Evolutionary conservation across 805 yeast species (phyloP).

Genomic region (Pichia thaimueangensis): DNA sequence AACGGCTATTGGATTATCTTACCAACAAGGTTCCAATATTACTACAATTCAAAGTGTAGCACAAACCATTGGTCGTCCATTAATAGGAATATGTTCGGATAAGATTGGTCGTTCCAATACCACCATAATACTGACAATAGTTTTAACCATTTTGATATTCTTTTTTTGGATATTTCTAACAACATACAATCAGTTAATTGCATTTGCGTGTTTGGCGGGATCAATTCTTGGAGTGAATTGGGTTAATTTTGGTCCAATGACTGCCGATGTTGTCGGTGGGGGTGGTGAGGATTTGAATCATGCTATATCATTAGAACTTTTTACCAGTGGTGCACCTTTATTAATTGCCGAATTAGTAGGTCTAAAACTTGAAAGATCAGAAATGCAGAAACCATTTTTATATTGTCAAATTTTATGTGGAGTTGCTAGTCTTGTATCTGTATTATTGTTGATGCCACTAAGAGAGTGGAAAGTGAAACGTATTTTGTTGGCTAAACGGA

Average conservation of each 20-base stretch:
- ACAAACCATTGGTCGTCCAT: slow-evolving; percentile 46
- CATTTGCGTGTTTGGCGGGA: slow-evolving; percentile 40
- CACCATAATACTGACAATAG: slow-evolving; percentile 31
- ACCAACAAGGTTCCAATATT: slow-evolving; percentile 41
- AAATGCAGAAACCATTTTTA: slow-evolving; percentile 39
- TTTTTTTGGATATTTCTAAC: slow-evolving; percentile 45
- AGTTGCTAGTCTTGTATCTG: slow-evolving; percentile 35
- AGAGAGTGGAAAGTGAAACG: slow-evolving; percentile 51
- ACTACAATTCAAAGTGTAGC: slow-evolving; percentile 42
- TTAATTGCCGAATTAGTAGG: slow-evolving; percentile 30
- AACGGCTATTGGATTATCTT: slow-evolving; percentile 40
- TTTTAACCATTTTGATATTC: slow-evolving; percentile 35
- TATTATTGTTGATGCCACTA: slow-evolving; percentile 38
- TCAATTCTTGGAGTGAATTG: slow-evolving; percentile 40
- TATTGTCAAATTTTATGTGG: slow-evolving; percentile 61
- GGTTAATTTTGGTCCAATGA: slow-evolving; percentile 31
- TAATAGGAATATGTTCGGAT: slow-evolving; percentile 42
- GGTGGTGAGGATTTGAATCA: slow-evolving; percentile 27
- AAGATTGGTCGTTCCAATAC: slow-evolving; percentile 41
- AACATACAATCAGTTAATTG: slow-evolving; percentile 35
- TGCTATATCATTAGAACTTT: slow-evolving; percentile 22
- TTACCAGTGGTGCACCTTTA: slow-evolving; percentile 27
- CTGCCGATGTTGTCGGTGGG: slow-evolving; percentile 31
- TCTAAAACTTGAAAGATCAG: slow-evolving; percentile 22
- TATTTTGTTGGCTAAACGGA: slow-evolving; percentile 27